A percentile compares a stretch with the other conserved stretches of the same genome.
phyloP scores from a whole-genome alignment of 129 eudicot genomes.

The Centrapalus pauciflorus region DNA sequence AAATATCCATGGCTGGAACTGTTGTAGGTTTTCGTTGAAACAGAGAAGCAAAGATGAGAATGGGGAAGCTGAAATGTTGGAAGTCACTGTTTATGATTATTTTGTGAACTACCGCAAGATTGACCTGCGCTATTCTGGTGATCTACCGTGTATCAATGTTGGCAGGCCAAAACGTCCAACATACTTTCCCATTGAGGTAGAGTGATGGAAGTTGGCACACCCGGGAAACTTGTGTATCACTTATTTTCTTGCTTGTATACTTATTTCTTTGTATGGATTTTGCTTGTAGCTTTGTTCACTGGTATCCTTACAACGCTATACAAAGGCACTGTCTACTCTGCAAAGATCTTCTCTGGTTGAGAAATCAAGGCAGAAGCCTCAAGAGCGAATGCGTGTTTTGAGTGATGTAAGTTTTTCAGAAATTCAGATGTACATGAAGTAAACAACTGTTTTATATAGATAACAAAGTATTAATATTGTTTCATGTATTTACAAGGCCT shows the following conservation, averaged over 20 bases:
- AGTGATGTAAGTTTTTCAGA: slow-evolving; percentile 41
- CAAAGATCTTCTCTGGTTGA: slow-evolving; percentile 73
- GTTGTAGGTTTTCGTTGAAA: slow-evolving; percentile 48
- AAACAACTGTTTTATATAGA: neutral
- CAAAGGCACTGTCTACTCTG: slow-evolving; percentile 53
- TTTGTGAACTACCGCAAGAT: slow-evolving; percentile 56
- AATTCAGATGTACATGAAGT: neutral
- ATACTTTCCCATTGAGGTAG: slow-evolving; percentile 79
- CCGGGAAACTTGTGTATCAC: neutral
- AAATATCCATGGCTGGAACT: neutral
- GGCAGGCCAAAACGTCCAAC: slow-evolving; percentile 84
- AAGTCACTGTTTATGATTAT: slow-evolving; percentile 74
- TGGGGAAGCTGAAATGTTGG: slow-evolving; percentile 36
- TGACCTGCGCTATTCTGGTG: slow-evolving; percentile 65
- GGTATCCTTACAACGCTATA: slow-evolving; percentile 75
- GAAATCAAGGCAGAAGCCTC: slow-evolving; percentile 85
- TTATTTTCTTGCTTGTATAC: neutral
- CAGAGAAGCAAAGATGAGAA: slow-evolving; percentile 34
- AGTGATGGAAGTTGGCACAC: neutral
- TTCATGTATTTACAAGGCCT: slow-evolving; percentile 32
- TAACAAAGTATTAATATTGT: neutral
- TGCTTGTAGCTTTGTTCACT: slow-evolving; percentile 57
- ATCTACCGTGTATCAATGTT: slow-evolving; percentile 80
- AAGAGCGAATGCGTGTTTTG: slow-evolving; percentile 61
- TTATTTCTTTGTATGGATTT: neutral